A percentile compares a stretch with the other conserved stretches of the same genome.
phyloP scores from a whole-genome alignment of 345 rosid genomes.

The Ceriops zippeliana region DNA sequence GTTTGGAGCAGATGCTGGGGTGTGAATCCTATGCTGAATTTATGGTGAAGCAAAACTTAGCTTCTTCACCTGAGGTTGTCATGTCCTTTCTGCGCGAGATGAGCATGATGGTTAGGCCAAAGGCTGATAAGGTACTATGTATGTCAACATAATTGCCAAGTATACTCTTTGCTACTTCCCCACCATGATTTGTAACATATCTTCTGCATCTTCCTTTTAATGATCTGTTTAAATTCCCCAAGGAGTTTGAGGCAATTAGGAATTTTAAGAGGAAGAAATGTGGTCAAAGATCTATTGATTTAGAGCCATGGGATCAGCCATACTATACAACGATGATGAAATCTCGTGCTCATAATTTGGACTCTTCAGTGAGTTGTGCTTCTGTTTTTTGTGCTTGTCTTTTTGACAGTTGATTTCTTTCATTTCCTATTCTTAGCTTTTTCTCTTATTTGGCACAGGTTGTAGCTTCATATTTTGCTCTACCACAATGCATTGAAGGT shows the following conservation, averaged over 20 bases:
- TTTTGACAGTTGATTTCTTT: neutral
- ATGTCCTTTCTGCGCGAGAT: constrained; percentile 73
- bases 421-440: neutral
- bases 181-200: constrained; percentile 7
- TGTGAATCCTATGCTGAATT: constrained; percentile 74
- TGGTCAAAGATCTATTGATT: constrained; percentile 45
- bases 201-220: constrained; percentile 6
- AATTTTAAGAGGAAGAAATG: constrained; percentile 58
- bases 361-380: constrained; percentile 59
- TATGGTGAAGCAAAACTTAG: constrained; percentile 63
- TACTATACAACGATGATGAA: constrained; percentile 80
- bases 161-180: neutral
- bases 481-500: constrained; percentile 82
- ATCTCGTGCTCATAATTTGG: constrained; percentile 64
- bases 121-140: constrained; percentile 68
- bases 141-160: constrained; percentile 6
- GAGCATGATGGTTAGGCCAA: constrained; percentile 67
- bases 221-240: constrained; percentile 18
- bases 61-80: constrained; percentile 74
- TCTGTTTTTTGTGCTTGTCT: constrained; percentile 14
- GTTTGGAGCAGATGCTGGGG: constrained; percentile 59
- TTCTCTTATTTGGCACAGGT: constrained; percentile 41
- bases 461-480: constrained; percentile 83
- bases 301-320: constrained; percentile 97
- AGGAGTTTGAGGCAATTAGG: constrained; percentile 70